These are phyloP conservation scores for Torrubiellomyces zombiae DNA, from an alignment of 2,329 filamentous ascomycete species.

Conservation along the genomic window DNA sequence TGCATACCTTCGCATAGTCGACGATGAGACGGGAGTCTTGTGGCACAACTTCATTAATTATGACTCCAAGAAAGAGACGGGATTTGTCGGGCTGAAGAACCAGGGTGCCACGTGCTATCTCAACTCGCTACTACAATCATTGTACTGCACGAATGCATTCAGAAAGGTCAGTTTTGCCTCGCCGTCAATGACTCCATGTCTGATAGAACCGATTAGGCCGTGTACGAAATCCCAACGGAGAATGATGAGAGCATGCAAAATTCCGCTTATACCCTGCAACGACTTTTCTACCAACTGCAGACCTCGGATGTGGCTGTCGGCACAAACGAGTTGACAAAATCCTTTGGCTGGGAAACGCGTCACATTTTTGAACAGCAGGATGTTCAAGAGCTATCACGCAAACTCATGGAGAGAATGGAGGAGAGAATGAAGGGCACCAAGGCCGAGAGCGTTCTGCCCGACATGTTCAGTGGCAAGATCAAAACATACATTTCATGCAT, in stretches of 20 bases:
- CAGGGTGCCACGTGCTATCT: conserved; percentile 87
- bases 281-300: conserved; percentile 88
- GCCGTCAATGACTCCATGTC: neutral
- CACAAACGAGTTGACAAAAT: conserved; percentile 85
- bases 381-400: conserved; percentile 89
- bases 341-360: conserved; percentile 94
- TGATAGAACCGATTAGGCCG: conserved; percentile 40
- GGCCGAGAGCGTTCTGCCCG: conserved; percentile 72
- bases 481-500: conserved; percentile 99
- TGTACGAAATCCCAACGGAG: conserved; percentile 92
- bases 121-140: conserved; percentile 67
- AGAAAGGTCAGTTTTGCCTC: conserved; percentile 47
- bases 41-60: conserved; percentile 92
- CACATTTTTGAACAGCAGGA: conserved; percentile 99
- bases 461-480: conserved; percentile 92
- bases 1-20: conserved; percentile 65
- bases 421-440: conserved; percentile 96
- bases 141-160: conserved; percentile 85
- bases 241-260: conserved; percentile 66
- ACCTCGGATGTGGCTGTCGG: conserved; percentile 70
- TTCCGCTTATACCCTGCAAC: conserved; percentile 84
- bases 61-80: conserved; percentile 97
- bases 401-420: conserved; percentile 94
- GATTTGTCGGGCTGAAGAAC: conserved; percentile 91
- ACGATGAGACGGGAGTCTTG: conserved; percentile 74